A percentile compares a stretch with the other conserved stretches of the same genome.
Conservation (phyloP, 2,329 filamentous ascomycete species). For the Shiraia sp. region DNA sequence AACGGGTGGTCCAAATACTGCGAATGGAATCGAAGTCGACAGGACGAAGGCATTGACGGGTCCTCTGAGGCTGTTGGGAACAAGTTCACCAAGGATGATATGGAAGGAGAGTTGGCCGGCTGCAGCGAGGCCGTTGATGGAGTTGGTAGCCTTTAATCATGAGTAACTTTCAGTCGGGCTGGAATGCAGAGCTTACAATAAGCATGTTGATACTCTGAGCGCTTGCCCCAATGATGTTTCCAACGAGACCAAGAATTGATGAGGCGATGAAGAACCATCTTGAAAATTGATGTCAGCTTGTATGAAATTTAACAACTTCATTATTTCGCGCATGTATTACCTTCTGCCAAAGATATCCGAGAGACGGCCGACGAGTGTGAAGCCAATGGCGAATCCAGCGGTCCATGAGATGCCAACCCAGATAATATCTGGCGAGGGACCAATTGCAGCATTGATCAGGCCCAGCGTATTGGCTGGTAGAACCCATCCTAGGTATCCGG, state of each 20-base stretch:
- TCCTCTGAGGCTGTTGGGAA: conserved; percentile 37
- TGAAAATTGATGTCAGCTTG: not conserved
- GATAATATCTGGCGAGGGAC: conserved; percentile 43
- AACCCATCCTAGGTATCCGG: conserved; percentile 37
- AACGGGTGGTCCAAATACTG: conserved; percentile 36
- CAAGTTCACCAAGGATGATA: conserved; percentile 45
- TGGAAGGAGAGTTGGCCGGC: conserved; percentile 46
- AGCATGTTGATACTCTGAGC: conserved; percentile 39
- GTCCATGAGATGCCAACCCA: conserved; percentile 44
- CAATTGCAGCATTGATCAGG: conserved; percentile 44
- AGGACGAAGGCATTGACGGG: conserved; percentile 43
- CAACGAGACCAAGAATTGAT: conserved; percentile 38
- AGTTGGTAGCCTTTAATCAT: conserved; percentile 25
- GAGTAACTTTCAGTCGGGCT: not conserved
- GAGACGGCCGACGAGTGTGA: conserved; percentile 43
- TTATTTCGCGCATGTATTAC: conserved; percentile 7
- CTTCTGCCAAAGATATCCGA: conserved; percentile 46
- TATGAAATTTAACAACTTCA: not conserved
- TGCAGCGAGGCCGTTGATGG: conserved; percentile 44
- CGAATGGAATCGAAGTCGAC: conserved; percentile 33
- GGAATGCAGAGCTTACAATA: conserved; percentile 18
- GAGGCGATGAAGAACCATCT: conserved; percentile 39
- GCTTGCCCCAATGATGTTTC: conserved; percentile 43
- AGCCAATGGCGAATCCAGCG: conserved; percentile 41
- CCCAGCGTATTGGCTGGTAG: conserved; percentile 33